Evolutionary conservation across 2,329 filamentous ascomycete genomes (phyloP).

Genomic region (Ophiostoma ulmi): DNA sequence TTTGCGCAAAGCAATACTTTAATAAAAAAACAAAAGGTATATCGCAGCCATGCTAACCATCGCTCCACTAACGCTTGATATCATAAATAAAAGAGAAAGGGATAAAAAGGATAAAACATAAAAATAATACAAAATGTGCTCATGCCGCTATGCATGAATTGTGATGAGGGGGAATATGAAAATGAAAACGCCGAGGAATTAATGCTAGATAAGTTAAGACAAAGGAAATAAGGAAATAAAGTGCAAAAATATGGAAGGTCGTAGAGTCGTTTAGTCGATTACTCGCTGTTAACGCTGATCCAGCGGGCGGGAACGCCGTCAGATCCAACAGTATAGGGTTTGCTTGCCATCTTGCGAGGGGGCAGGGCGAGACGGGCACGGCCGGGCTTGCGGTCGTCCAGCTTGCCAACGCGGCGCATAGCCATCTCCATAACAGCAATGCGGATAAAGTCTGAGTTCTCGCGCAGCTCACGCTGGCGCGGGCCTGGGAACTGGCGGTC

Average conservation of each 20-base stretch:
- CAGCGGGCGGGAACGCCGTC: conserved; percentile 58
- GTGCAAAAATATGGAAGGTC: neutral
- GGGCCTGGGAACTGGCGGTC: conserved; percentile 38
- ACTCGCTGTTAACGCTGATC: conserved; percentile 37
- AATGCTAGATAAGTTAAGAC: conserved; percentile 2
- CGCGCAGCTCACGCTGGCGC: conserved; percentile 62
- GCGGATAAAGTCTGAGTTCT: conserved; percentile 66
- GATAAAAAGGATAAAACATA: neutral
- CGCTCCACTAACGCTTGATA: conserved; percentile 1
- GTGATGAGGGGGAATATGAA: conserved; percentile 5
- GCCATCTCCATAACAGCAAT: conserved; percentile 68
- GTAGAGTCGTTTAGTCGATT: neutral
- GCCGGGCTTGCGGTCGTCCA: conserved; percentile 61
- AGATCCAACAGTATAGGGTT: conserved; percentile 51
- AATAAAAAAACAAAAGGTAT: conserved; percentile 15
- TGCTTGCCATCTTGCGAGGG: conserved; percentile 52
- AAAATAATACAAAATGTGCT: conserved; percentile 12
- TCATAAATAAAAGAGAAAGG: neutral
- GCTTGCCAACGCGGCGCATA: conserved; percentile 62
- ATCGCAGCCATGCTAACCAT: conserved; percentile 10
- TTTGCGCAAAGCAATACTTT: neutral
- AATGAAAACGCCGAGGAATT: neutral
- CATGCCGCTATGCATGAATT: conserved; percentile 10
- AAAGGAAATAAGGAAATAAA: neutral
- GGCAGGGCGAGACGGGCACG: conserved; percentile 64